Percentiles rank a stretch among this genome's conserved stretches.
These are phyloP conservation scores for Cercospora brassicicola DNA, from an alignment of 2,329 filamentous ascomycete genomes.

Conservation along the genomic window DNA sequence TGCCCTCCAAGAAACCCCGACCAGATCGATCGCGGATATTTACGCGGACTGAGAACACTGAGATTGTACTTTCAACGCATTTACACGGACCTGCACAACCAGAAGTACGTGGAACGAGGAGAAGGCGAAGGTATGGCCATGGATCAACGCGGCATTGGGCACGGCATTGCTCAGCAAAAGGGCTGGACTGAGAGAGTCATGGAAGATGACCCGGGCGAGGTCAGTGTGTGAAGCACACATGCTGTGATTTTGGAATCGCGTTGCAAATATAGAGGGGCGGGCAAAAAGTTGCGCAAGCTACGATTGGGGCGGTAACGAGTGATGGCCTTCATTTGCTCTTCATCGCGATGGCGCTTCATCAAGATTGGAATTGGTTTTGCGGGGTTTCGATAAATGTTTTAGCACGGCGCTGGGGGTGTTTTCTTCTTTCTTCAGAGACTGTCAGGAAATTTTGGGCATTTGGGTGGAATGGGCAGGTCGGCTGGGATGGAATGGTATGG, in stretches of 20 bases:
- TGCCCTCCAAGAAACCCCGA: constrained; percentile 81
- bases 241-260: not conserved
- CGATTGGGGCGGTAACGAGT: not conserved
- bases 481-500: not conserved
- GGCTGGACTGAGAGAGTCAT: constrained; percentile 28
- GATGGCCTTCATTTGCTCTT: not conserved
- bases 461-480: not conserved
- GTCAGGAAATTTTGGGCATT: constrained; percentile 49
- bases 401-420: constrained; percentile 24
- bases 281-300: constrained; percentile 1
- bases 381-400: constrained; percentile 5
- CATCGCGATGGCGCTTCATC: not conserved
- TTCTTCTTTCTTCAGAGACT: constrained; percentile 2
- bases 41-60: constrained; percentile 78
- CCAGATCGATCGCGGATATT: constrained; percentile 82
- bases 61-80: constrained; percentile 84
- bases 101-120: constrained; percentile 36
- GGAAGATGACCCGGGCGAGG: constrained; percentile 26
- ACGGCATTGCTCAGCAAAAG: constrained; percentile 27
- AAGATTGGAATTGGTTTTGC: not conserved
- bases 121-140: constrained; percentile 41
- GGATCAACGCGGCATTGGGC: constrained; percentile 30
- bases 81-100: constrained; percentile 65
- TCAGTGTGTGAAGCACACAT: constrained; percentile 19
- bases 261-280: not conserved